phyloP scores from a whole-genome alignment of 1,139 yeast genomes.

The Arxiozyma telluris region DNA sequence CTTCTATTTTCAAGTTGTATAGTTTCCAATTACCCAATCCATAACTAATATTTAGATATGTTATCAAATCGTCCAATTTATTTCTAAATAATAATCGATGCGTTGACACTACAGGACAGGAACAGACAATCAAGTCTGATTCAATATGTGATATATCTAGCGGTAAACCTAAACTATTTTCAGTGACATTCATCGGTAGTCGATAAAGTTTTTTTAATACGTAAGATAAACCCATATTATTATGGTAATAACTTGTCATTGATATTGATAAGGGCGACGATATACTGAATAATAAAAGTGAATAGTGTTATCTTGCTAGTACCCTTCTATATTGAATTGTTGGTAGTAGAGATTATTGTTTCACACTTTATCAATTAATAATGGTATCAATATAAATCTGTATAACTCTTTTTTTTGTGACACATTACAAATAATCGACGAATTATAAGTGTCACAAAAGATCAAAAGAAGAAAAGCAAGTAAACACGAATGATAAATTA shows the following conservation, averaged over 20 bases:
- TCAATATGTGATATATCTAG: constrained; percentile 62
- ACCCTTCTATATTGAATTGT: neutral
- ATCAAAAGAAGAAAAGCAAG: neutral
- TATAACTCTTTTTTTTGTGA: neutral
- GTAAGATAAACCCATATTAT: neutral
- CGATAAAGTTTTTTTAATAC: constrained; percentile 16
- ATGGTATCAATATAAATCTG: neutral
- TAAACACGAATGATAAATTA: neutral
- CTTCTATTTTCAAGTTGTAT: constrained; percentile 64
- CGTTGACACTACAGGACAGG: constrained; percentile 24
- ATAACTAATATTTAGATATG: constrained; percentile 43
- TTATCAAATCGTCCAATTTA: constrained; percentile 42
- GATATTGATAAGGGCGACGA: neutral
- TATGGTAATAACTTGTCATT: neutral
- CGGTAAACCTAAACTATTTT: constrained; percentile 24
- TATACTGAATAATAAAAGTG: neutral
- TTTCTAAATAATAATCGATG: constrained; percentile 33
- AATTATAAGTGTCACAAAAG: neutral
- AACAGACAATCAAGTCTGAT: constrained; percentile 53
- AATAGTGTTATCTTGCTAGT: neutral
- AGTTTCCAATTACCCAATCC: constrained; percentile 52
- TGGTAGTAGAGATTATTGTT: neutral
- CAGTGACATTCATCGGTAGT: constrained; percentile 20
- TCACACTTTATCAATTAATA: too few species aligned
- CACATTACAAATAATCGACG: neutral